phyloP scores from a whole-genome alignment of 139 green algal species.

The Marvania coccoides region DNA sequence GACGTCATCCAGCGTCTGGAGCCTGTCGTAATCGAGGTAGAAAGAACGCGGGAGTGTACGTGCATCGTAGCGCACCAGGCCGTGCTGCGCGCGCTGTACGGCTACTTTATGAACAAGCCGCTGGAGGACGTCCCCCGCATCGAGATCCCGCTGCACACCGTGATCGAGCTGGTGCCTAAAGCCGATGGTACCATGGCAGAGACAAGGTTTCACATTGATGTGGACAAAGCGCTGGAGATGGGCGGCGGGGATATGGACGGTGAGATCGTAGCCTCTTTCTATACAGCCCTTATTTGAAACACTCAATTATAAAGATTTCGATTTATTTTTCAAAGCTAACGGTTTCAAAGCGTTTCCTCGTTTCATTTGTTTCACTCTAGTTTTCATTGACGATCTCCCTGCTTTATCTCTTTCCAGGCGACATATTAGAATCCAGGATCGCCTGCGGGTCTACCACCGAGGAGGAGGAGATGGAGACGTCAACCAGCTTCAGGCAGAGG shows the following conservation, averaged over 20 bases:
- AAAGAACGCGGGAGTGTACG: constrained; percentile 78
- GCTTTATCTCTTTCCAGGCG: too few species aligned
- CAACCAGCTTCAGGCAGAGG: too few species aligned
- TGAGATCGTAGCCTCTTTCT: background rate
- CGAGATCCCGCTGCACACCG: constrained; percentile 81
- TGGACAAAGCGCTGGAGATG: constrained; percentile 18
- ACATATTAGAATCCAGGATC: too few species aligned
- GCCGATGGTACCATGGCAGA: constrained; percentile 78
- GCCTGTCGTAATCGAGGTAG: constrained; percentile 87
- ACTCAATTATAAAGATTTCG: too few species aligned
- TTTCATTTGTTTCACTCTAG: too few species aligned
- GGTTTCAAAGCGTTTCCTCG: too few species aligned
- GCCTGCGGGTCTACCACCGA: too few species aligned
- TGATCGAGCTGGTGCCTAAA: constrained; percentile 84
- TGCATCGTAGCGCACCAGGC: constrained; percentile 81
- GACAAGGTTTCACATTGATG: constrained; percentile 44
- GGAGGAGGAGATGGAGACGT: too few species aligned
- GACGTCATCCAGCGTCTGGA: constrained; percentile 86
- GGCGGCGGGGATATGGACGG: too few species aligned
- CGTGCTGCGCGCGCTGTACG: constrained; percentile 77
- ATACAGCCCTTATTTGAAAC: too few species aligned
- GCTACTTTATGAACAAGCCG: constrained; percentile 72
- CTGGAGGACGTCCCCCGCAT: constrained; percentile 64
- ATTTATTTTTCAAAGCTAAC: too few species aligned
- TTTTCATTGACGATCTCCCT: too few species aligned